Evolutionary conservation across 2,329 filamentous ascomycete species (phyloP).

Genomic region (Trichophyton verrucosum): DNA sequence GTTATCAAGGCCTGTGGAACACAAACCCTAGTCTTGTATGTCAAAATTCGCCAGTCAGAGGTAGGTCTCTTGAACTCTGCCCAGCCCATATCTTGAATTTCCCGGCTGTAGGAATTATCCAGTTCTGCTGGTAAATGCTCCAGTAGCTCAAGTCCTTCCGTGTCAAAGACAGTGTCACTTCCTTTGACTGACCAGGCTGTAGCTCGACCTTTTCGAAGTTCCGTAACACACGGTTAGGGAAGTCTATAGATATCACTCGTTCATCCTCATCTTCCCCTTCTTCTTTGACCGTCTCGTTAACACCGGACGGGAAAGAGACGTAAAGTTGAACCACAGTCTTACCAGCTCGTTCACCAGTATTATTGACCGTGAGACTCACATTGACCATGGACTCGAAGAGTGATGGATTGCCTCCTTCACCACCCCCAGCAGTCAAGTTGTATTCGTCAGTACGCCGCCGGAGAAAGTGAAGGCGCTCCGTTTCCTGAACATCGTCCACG

Average conservation of each 20-base stretch:
- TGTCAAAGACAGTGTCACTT: conserved; percentile 35
- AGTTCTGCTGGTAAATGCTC: conserved; percentile 25
- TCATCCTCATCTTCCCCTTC: neutral
- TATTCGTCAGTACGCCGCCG: conserved; percentile 42
- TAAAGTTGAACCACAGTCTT: conserved; percentile 46
- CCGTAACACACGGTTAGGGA: conserved; percentile 32
- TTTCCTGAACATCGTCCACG: conserved; percentile 36
- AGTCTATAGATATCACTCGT: conserved; percentile 8
- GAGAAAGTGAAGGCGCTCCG: conserved; percentile 40
- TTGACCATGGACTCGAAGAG: conserved; percentile 43
- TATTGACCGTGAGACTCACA: conserved; percentile 38
- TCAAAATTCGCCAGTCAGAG: conserved; percentile 13
- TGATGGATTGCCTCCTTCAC: conserved; percentile 47
- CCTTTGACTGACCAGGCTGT: conserved; percentile 29
- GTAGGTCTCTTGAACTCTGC: conserved; percentile 19
- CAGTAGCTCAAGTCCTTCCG: conserved; percentile 27
- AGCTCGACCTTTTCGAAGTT: conserved; percentile 43
- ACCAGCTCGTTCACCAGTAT: conserved; percentile 39
- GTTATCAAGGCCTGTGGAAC: neutral
- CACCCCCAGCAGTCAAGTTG: conserved; percentile 55
- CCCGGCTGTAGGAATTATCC: conserved; percentile 21
- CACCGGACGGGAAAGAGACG: conserved; percentile 33
- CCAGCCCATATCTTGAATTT: conserved; percentile 18
- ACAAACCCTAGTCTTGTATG: neutral
- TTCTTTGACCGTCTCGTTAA: conserved; percentile 21